Evolutionary conservation across 495 filamentous ascomycete genomes (phyloP), one percentile per base, ranked within the genome.

Genomic region (Aspergillus kassunensis): DNA sequence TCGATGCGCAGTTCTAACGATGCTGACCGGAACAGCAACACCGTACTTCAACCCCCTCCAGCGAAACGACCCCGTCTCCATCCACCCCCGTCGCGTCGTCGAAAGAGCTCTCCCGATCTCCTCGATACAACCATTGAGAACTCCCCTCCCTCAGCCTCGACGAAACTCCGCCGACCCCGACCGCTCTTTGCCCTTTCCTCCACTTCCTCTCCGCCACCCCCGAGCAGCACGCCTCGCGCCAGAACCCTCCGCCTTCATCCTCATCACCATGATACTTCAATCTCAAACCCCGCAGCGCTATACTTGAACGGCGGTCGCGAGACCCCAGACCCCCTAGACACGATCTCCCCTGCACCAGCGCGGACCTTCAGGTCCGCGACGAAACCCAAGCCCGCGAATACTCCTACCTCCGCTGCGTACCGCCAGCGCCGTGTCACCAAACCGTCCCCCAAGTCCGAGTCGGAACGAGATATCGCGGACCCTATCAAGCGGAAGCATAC

Each of bases 51-150:
- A 37, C 57, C 60, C 8, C 62, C 64, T 49, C 66, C 64, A 16
- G 39, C 63, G 23, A 72, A 71, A 53, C 65, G 61, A 33, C 61
- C 63, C 52, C 61, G 65, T 46, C 51, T 65, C 1, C 56, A 61
- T 33, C 55, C 49, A 33, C 40, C 55, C 16, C 35, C 47, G 3
- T 52, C 58, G 47, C 65, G 58, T 33, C 62, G 67, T 44, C 72
- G 61, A 58, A 64, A 56, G 50, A 74, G 67, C 54, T 71, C 68
- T 23, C 68, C 71, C 6, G 71, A 72, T 45, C 68, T 69, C 23
- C 61, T 74, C n/a, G 69, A 72, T 40, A 64, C 61, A 21, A 69
- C 60, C n/a, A 63, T 53, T 39, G 51, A 53, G 21, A 53, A 25
- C 18, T 44, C 44, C 15, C 44, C 31, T 15, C 39, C 48, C 35